phyloP scores from a whole-genome alignment of 2,329 filamentous ascomycete species.

The Ascocoryne sarcoides region DNA sequence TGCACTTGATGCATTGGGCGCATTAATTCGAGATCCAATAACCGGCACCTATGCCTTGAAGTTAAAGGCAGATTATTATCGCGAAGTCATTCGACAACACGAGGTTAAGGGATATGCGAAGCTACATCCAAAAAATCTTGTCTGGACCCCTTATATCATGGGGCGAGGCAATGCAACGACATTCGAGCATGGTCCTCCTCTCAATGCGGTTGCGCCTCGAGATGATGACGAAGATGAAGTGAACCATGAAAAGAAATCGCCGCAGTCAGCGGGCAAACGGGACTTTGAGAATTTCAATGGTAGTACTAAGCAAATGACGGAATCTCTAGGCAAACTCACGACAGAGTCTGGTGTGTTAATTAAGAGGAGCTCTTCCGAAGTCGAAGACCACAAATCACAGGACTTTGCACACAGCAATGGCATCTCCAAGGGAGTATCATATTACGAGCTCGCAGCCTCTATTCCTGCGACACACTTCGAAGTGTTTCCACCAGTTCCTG shows the following conservation, averaged over 20 bases:
- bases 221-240: slow-evolving; percentile 31
- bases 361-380: slow-evolving; percentile 10
- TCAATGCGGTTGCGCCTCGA: slow-evolving; percentile 80
- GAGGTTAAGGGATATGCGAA: slow-evolving; percentile 81
- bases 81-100: slow-evolving; percentile 81
- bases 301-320: slow-evolving; percentile 19
- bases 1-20: slow-evolving; percentile 80
- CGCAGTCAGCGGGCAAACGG: slow-evolving; percentile 13
- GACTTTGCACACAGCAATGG: slow-evolving; percentile 10
- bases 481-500: slow-evolving; percentile 63
- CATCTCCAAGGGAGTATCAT: slow-evolving; percentile 17
- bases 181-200: slow-evolving; percentile 70
- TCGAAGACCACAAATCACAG: slow-evolving; percentile 13
- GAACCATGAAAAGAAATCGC: slow-evolving; percentile 1
- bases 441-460: slow-evolving; percentile 25
- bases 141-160: slow-evolving; percentile 98
- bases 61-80: slow-evolving; percentile 77
- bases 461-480: slow-evolving; percentile 69
- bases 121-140: slow-evolving; percentile 69
- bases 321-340: slow-evolving; percentile 23
- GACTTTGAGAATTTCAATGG: slow-evolving; percentile 21
- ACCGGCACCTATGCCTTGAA: slow-evolving; percentile 86
- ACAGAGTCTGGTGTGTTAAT: slow-evolving; percentile 17
- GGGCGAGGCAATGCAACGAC: slow-evolving; percentile 73
- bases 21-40: slow-evolving; percentile 79